Evolutionary conservation across 176 grass and related monocot species (phyloP), one percentile per base, ranked within the genome.

Genomic region (Dactylis glomerata): DNA sequence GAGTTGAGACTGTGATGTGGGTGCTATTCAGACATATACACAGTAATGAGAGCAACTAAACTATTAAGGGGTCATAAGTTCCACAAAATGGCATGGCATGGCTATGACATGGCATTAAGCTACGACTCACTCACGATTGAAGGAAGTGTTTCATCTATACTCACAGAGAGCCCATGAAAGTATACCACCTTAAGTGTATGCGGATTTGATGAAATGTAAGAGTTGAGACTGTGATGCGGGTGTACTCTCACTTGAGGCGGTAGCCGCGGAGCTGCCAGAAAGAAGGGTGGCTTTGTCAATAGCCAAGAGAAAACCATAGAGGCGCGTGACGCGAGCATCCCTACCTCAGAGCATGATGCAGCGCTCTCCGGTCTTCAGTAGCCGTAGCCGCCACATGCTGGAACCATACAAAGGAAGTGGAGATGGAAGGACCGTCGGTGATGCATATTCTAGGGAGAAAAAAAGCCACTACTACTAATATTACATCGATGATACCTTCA

Each of bases 151-250:
- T 45, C 11, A 13, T 45, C 44, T 13, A 45, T 13, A 45, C 11
- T 45, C 44, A 45, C 10, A 45, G 44, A 0, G 44, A 11, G 12
- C 11, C 3, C 12, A 45, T 45, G 44, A 45, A 45, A 45, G 44
- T 3, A 45, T 45, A 19, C 61, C 57, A 92, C 87, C 91, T 89
- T 87, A 15, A 81, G 84, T 8, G 50, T 76, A 89, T 16, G 87
- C 32, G 9, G 91, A 87, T 68, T 87, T 89, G 76, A 92, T 84
- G 72, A 89, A 92, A 83, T 49, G 54, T 9, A 92, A 23, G 5
- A 86, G 23, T 52, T 92, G 68, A 87, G 69, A 76, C 12, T 81
- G 76, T 30, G 70, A 84, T 15, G 75, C 14, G 30, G 56, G 49
- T 59, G 17, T 8, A 42, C 17, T 36, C 20, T 87, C 84, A 57